phyloP scores from a whole-genome alignment of 1,284 basidiomycete species.

The Hymenochaete sp. region DNA sequence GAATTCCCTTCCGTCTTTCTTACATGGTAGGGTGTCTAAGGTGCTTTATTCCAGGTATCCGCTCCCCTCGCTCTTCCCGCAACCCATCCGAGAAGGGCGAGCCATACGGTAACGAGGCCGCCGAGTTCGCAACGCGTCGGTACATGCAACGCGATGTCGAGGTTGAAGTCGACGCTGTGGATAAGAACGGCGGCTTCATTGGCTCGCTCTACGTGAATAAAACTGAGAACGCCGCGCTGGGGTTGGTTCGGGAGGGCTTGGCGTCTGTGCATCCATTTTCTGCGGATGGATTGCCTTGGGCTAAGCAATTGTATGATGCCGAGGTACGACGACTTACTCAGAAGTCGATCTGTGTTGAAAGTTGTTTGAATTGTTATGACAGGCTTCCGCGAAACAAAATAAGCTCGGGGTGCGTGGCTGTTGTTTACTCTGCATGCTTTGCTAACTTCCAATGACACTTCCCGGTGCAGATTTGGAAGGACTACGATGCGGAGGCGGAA shows the following conservation, averaged over 20 bases:
- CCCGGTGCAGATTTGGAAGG: constrained; percentile 64
- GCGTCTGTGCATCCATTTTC: constrained; percentile 85
- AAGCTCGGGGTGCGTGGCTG: constrained; percentile 53
- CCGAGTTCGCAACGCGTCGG: constrained; percentile 69
- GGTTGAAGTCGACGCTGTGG: constrained; percentile 80
- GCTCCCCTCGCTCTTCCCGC: constrained; percentile 75
- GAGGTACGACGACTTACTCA: constrained; percentile 44
- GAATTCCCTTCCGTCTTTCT: constrained; percentile 20
- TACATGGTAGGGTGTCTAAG: constrained; percentile 7
- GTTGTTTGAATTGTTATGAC: not conserved
- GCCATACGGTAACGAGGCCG: constrained; percentile 79
- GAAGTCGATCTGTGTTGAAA: not conserved
- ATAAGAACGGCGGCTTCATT: constrained; percentile 96
- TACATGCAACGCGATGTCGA: constrained; percentile 96
- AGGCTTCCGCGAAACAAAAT: constrained; percentile 72
- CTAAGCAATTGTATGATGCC: constrained; percentile 73
- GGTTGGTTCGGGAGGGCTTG: constrained; percentile 79
- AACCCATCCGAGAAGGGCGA: constrained; percentile 83
- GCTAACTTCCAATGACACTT: constrained; percentile 7
- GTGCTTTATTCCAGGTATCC: constrained; percentile 49
- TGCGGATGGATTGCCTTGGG: constrained; percentile 74
- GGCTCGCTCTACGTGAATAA: constrained; percentile 79
- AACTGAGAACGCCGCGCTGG: constrained; percentile 76
- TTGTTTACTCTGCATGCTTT: constrained; percentile 6
- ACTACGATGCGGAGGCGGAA: constrained; percentile 65